Evolutionary conservation across 2,329 filamentous ascomycete genomes (phyloP).

Genomic region (Pseudogymnoascus verrucosus): DNA sequence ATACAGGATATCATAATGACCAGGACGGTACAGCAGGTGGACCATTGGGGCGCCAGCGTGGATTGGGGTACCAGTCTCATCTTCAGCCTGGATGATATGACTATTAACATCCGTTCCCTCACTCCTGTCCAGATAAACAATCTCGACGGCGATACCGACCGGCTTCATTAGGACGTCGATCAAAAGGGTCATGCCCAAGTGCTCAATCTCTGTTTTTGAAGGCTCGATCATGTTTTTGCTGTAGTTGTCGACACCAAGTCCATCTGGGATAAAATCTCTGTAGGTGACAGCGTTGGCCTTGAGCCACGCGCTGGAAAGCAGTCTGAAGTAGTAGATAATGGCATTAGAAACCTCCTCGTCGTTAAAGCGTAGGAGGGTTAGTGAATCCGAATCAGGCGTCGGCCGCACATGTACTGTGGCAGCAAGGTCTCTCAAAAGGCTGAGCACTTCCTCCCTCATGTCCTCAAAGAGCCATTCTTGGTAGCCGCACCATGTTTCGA

Average conservation of each 20-base stretch:
- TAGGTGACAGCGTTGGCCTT: constrained; percentile 65
- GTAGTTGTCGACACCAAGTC: constrained; percentile 55
- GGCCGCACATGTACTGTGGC: constrained; percentile 39
- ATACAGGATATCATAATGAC: constrained; percentile 94
- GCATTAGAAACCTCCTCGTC: constrained; percentile 56
- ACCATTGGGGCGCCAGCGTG: constrained; percentile 41
- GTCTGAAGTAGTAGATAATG: constrained; percentile 78
- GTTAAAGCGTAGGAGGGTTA: constrained; percentile 63
- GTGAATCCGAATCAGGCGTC: constrained; percentile 45
- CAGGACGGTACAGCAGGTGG: constrained; percentile 58
- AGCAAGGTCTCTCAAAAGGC: constrained; percentile 57
- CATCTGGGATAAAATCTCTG: constrained; percentile 58
- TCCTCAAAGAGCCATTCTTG: constrained; percentile 67
- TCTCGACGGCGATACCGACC: constrained; percentile 71
- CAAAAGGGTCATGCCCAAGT: constrained; percentile 73
- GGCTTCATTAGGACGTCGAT: constrained; percentile 73
- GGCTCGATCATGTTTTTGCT: constrained; percentile 65
- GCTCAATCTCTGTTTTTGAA: constrained; percentile 76
- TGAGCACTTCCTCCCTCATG: constrained; percentile 68
- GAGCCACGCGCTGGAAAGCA: constrained; percentile 79
- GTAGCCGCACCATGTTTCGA: constrained; percentile 66
- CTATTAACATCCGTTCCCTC: constrained; percentile 66
- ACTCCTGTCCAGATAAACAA: constrained; percentile 86
- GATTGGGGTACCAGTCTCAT: constrained; percentile 29
- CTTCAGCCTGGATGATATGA: constrained; percentile 33